Conservation (phyloP, 495 filamentous ascomycete genomes). For the Copromyces sp. region DNA sequence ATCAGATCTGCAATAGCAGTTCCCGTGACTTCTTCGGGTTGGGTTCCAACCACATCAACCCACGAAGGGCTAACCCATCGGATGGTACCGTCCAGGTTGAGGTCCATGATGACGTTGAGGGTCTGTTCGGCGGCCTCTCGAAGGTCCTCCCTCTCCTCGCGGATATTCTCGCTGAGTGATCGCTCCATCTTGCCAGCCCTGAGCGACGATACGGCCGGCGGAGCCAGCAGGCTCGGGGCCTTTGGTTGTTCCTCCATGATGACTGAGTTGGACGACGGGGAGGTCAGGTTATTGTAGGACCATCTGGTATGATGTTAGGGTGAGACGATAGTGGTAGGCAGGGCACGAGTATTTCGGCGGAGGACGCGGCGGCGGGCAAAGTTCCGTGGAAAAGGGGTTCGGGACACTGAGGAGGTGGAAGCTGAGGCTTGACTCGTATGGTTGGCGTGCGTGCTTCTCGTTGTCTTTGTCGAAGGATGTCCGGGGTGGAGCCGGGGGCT, state of each 20-base stretch:
- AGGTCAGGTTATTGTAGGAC: background rate
- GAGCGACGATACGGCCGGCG: constrained; percentile 38
- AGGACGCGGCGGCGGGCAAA: background rate
- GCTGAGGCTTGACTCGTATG: background rate
- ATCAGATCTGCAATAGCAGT: constrained; percentile 72
- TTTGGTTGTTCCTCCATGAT: constrained; percentile 35
- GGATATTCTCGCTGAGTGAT: constrained; percentile 44
- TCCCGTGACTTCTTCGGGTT: constrained; percentile 60
- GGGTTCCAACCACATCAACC: constrained; percentile 81
- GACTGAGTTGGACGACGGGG: constrained; percentile 8
- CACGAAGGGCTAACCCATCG: constrained; percentile 97
- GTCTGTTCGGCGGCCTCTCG: constrained; percentile 94
- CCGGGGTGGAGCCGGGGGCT: background rate
- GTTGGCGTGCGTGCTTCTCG: background rate
- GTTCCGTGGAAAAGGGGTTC: background rate
- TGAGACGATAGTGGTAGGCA: background rate
- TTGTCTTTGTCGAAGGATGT: background rate
- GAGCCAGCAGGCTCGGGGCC: constrained; percentile 29
- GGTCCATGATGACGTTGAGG: constrained; percentile 87
- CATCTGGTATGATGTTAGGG: background rate
- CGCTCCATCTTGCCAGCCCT: constrained; percentile 42
- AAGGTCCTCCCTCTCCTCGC: constrained; percentile 77
- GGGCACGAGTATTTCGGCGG: background rate
- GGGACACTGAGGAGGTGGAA: background rate
- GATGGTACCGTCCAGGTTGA: constrained; percentile 77